Base-by-base conservation (phyloP, 2,329 filamentous ascomycete genomes). In the Fusarium subglutinans region DNA sequence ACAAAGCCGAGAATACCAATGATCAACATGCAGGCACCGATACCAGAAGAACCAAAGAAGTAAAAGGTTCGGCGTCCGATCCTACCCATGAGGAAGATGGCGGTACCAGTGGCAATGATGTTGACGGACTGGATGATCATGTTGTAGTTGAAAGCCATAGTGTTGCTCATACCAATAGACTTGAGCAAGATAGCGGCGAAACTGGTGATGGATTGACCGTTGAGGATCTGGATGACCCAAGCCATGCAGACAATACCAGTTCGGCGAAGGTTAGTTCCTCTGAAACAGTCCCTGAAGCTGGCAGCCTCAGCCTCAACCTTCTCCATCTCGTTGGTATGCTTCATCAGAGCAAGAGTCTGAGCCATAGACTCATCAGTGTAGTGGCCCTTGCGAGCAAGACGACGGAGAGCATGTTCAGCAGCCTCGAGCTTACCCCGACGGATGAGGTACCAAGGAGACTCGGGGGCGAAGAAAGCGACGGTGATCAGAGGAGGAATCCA, bases 101-200 rank as follows among this genome's bases (percentile, higher is more conserved):
- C 85, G 9, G 81, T 65, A 17, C 77, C 78, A 0, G 84, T 86
- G 20, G 82, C 84, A 1, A 84, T 40, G 37, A 86, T 83, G 48
- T 83, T 85, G 54, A 86, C 81, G 0, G 83, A 83, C 33, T 84
- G 87, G 69, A 89, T 83, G 14, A 84, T 85, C 73, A 90, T 88
- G 62, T 84, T 83, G 72, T 77, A 81, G 72, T 80, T 77, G 71
- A 88, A 89, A 5, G 87, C 81, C 53, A 83, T 82, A 10, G 74
- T 77, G 3, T 79, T 72, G 30, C 77, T 75, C 68, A 90, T 81
- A 6, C 88, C 88, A 14, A 87, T 86, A 62, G 88, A 85, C 57
- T 84, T 79, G 60, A 89, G 85, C 69, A 85, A 81, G 69, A 89
- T 87, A 4, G 87, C 87, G 5, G 86, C 88, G 69, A 87, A 90